Base-by-base conservation (phyloP, 1,284 basidiomycete genomes). In the Tranzscheliella williamsii region DNA sequence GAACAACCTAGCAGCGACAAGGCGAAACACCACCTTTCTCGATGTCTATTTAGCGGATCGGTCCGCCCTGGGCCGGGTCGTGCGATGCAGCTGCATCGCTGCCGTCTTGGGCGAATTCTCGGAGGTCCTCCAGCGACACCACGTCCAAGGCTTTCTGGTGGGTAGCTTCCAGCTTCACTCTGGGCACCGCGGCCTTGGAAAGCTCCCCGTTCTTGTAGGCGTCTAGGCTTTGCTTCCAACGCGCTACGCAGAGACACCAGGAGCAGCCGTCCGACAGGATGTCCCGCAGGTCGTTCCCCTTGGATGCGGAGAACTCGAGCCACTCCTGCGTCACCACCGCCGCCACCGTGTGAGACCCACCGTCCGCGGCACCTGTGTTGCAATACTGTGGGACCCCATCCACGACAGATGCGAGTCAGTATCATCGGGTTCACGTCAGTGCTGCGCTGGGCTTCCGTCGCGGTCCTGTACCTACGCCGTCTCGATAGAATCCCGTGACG, bases 191-290 rank as follows among this genome's bases (percentile, higher is more conserved):
- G 5, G 67, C 64, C 24, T 43, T 50, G n/a, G 54, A 45, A 21
- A 96, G 91, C 76, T 95, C 90, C 6, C 93, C 93, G 7, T 82
- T 81, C 15, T 80, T 81, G 76, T 93, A 90, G 1, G 90, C 89
- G 5, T 80, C 84, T 21, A 97, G 78, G 1, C 91, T 89, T 21
- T 87, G 87, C 56, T 89, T 70, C 68, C 68, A 70, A 11, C 68
- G 43, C 9, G 49, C 48, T 0, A 67, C 68, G 46, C 68, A 70
- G 6, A 70, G 56, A 24, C 68, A 71, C 68, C 68, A 71, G 2
- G 51, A 57, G 35, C 66, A 69, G 18, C 65, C 67, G 34, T 58
- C 49, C 11, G 41, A 60, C 6, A 71, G 50, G 17, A 71, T 66
- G 4, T 53, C 53, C 1, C 66, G 45, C 0, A 71, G 57, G 33